phyloP scores from a whole-genome alignment of 1,139 yeast species.

The Nakaseomyces kungkrabaensis region DNA sequence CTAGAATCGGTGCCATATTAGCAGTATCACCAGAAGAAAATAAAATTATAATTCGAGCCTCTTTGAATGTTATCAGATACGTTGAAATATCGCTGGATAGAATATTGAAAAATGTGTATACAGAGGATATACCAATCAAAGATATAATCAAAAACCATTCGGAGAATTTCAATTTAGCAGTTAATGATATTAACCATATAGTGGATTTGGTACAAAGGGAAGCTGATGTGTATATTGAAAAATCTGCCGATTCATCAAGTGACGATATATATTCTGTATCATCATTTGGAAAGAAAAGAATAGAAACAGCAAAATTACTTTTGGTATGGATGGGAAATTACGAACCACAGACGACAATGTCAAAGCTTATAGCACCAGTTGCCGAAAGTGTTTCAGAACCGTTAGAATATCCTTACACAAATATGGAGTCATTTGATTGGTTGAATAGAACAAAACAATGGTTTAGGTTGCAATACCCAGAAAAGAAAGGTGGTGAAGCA shows the following conservation, averaged over 20 bases:
- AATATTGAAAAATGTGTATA: conserved; percentile 32
- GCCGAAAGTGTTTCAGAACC: background rate
- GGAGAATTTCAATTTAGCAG: conserved; percentile 5
- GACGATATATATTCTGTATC: conserved; percentile 12
- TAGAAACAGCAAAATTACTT: conserved; percentile 18
- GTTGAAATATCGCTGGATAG: conserved; percentile 31
- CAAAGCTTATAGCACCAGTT: background rate
- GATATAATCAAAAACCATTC: conserved; percentile 17
- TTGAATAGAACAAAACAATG: conserved; percentile 15
- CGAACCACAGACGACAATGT: conserved; percentile 13
- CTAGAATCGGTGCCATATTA: conserved; percentile 24
- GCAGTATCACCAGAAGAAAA: conserved; percentile 30
- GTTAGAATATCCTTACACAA: conserved; percentile 14
- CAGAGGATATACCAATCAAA: conserved; percentile 29
- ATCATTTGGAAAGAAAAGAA: conserved; percentile 23
- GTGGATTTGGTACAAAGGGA: conserved; percentile 18
- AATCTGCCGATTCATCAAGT: conserved; percentile 4
- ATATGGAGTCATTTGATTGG: conserved; percentile 25
- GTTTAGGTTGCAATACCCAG: conserved; percentile 19
- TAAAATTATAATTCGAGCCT: conserved; percentile 27
- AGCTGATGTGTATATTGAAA: conserved; percentile 17
- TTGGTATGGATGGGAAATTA: conserved; percentile 20
- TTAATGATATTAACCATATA: conserved; percentile 9
- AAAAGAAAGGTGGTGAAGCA: background rate
- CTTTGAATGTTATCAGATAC: conserved; percentile 27